A percentile compares a stretch with the other conserved stretches of the same genome.
Conservation (phyloP, 1,284 basidiomycete species). For the Apiotrichum montevideense region DNA sequence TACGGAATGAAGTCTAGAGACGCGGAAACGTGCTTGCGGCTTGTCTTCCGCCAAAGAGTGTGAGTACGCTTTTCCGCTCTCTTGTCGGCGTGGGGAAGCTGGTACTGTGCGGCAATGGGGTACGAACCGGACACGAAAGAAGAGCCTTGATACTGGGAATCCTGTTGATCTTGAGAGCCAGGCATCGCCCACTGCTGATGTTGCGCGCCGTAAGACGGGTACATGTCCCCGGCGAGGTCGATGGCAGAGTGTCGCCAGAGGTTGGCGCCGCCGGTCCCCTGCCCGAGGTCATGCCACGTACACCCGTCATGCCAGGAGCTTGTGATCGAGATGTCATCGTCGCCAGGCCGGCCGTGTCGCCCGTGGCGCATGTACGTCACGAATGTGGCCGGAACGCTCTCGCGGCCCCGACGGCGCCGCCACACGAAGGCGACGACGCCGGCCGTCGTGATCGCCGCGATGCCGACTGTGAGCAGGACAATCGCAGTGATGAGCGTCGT, state of each 20-base stretch:
- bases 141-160: too few species aligned
- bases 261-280: not conserved
- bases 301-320: not conserved
- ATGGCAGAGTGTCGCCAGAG: not conserved
- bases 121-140: too few species aligned
- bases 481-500: not conserved
- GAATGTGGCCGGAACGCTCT: not conserved
- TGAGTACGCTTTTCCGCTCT: too few species aligned
- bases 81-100: too few species aligned
- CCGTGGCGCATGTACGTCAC: not conserved
- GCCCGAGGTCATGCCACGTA: not conserved
- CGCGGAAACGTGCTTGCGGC: not conserved
- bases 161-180: too few species aligned
- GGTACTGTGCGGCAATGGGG: too few species aligned
- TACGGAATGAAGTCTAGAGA: conserved; percentile 41
- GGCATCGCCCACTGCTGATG: too few species aligned
- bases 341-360: not conserved
- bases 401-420: not conserved
- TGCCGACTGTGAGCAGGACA: conserved; percentile 17
- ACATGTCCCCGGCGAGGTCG: not conserved
- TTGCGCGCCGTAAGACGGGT: not conserved
- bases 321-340: not conserved
- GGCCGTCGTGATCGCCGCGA: conserved; percentile 6
- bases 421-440: conserved; percentile 8
- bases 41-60: too few species aligned